Base-by-base conservation (phyloP, 2,329 filamentous ascomycete species). In the Botrytis hyacinthi region DNA sequence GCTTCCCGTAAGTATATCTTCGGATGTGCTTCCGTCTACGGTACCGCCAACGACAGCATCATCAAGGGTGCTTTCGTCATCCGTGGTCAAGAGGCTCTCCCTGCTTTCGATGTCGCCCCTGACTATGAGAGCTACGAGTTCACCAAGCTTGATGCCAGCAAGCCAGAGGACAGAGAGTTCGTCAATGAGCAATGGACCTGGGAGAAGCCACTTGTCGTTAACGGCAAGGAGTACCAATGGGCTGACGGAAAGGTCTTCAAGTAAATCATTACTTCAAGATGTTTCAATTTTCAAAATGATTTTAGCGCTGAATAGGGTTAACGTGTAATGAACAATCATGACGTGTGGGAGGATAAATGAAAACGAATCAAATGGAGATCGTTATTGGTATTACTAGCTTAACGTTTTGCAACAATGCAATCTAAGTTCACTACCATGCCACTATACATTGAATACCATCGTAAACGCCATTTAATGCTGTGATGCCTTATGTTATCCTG, bases 161-260 rank as follows among this genome's bases (percentile, higher is more conserved):
- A 93, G 83, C 84, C 88, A 72, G 94, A 95, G 84, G 93, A 98
- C 89, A 90, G 88, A 82, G 91, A 92, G 83, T 95, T 93, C 83
- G 87, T 99, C 82, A 90, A 96, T 82, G 90, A 92, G 83, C 88
- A 92, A 86, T 99, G 96, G 96, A 87, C 90, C 76, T 97, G 94
- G 93, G 96, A 98, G 84, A 92, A 93, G 87, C 91, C 93, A 78
- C 86, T 95, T 81, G 86, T 86, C 77, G 88, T 94, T 81, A 85
- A 92, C 81, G 95, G 92, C 87, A 98, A 98, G 92, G 89, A 91
- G 82, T 97, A 95, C 86, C 86, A 90, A 84, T 93, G 92, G 87
- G 92, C 92, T 82, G 92, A 94, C 81, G 96, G 96, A 84, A 98
- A 98, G 91, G 94, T 98, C 84, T 98, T 98, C 93, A 98, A 98